Conservation (phyloP, 1,284 basidiomycete species). For the Apiotrichum sp. region DNA sequence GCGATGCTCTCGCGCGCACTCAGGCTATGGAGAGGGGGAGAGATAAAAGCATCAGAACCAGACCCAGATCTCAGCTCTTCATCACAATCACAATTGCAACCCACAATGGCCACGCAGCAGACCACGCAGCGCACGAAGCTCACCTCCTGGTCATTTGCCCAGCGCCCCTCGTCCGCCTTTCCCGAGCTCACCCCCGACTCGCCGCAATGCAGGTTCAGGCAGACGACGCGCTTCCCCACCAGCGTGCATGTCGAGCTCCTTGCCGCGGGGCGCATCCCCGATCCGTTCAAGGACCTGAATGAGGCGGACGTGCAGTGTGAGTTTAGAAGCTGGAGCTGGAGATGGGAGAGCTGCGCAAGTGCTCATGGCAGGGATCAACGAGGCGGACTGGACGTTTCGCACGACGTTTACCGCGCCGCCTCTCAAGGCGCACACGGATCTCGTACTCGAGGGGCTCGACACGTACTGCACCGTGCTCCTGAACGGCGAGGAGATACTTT, state of each 20-base stretch:
- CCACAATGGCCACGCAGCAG: not conserved
- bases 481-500: conserved; percentile 63
- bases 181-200: not conserved
- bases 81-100: no score
- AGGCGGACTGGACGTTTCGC: conserved; percentile 77
- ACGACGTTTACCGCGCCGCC: conserved; percentile 60
- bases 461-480: conserved; percentile 68
- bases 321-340: conserved; percentile 13
- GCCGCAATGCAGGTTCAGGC: not conserved
- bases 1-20: no score
- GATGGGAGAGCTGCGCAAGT: not conserved
- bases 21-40: no score
- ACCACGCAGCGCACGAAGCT: not conserved
- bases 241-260: conserved; percentile 78
- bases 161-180: not conserved
- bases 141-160: not conserved
- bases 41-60: no score
- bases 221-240: conserved; percentile 56
- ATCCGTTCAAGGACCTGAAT: conserved; percentile 67
- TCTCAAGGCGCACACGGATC: conserved; percentile 53
- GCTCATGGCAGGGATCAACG: conserved; percentile 65
- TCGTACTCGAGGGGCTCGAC: conserved; percentile 82
- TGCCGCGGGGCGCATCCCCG: conserved; percentile 62
- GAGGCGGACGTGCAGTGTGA: conserved; percentile 85
- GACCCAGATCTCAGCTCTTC: no score